phyloP scores from a whole-genome alignment of 441 rosid genomes.

The Metrosideros polymorpha region DNA sequence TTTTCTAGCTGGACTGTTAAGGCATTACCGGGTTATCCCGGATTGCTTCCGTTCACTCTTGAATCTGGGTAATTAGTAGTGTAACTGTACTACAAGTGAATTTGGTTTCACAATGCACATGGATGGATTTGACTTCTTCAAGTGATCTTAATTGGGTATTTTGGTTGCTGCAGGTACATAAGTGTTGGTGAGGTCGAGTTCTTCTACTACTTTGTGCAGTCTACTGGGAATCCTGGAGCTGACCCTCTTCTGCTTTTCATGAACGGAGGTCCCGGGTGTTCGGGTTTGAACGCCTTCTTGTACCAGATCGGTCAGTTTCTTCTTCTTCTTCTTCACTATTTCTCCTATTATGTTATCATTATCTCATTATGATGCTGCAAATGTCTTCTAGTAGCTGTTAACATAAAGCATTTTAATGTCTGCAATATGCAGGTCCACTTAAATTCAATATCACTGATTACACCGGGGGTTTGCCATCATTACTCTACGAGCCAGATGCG shows the following conservation, averaged over 20 bases:
- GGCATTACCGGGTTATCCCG: background rate
- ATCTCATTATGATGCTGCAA: background rate
- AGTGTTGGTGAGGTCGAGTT: background rate
- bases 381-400: background rate
- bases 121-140: background rate
- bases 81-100: background rate
- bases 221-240: background rate
- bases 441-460: conserved; percentile 5
- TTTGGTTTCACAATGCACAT: background rate
- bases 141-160: background rate
- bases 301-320: background rate
- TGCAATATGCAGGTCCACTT: background rate
- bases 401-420: background rate
- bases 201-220: conserved; percentile 1
- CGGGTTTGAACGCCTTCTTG: background rate
- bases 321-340: background rate
- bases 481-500: conserved; percentile 6
- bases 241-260: conserved; percentile 6
- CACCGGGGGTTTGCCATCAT: conserved; percentile 18
- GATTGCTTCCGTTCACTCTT: background rate
- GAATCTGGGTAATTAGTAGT: background rate
- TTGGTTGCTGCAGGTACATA: background rate
- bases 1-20: background rate
- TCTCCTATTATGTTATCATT: background rate
- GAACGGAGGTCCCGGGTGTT: conserved; percentile 14